Evolutionary conservation across 352 stramenopile species (phyloP).

Genomic region (Globisporangium mamillatum): DNA sequence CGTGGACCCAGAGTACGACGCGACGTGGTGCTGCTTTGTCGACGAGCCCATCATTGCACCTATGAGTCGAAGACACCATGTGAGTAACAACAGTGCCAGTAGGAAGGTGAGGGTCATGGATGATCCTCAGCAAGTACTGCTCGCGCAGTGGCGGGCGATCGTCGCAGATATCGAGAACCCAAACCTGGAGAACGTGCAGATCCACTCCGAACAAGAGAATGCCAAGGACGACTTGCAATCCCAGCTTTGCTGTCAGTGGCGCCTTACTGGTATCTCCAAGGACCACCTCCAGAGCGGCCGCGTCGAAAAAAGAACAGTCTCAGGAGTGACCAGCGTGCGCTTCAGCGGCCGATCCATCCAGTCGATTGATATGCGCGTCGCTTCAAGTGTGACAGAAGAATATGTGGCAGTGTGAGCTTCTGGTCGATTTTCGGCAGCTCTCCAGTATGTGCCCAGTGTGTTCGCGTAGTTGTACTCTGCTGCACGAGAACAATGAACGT

Average conservation of each 20-base stretch:
- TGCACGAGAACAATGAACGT: not conserved
- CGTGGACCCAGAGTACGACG: conserved; percentile 30
- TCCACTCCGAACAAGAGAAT: conserved; percentile 12
- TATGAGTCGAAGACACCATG: conserved; percentile 6
- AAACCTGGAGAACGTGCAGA: conserved; percentile 26
- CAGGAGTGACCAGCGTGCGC: conserved; percentile 26
- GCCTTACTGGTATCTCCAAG: conserved; percentile 21
- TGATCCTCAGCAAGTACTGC: conserved; percentile 10
- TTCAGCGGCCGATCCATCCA: conserved; percentile 20
- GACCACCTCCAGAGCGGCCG: conserved; percentile 22
- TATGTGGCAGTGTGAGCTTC: not conserved
- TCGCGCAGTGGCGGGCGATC: conserved; percentile 33
- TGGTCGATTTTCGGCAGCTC: not conserved
- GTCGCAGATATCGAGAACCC: conserved; percentile 36
- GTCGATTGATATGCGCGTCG: conserved; percentile 9
- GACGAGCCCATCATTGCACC: not conserved
- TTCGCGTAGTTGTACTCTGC: not conserved
- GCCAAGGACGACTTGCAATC: conserved; percentile 8
- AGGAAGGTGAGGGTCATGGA: not conserved
- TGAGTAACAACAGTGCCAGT: not conserved
- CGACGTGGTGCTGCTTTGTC: conserved; percentile 15
- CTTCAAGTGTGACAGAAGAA: not conserved
- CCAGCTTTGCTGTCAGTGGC: conserved; percentile 27
- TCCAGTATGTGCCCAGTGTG: not conserved
- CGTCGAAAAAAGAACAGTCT: conserved; percentile 19